These are phyloP conservation scores for Penicillium sp. DNA, from an alignment of 2,329 filamentous ascomycete genomes.

Conservation along the genomic window DNA sequence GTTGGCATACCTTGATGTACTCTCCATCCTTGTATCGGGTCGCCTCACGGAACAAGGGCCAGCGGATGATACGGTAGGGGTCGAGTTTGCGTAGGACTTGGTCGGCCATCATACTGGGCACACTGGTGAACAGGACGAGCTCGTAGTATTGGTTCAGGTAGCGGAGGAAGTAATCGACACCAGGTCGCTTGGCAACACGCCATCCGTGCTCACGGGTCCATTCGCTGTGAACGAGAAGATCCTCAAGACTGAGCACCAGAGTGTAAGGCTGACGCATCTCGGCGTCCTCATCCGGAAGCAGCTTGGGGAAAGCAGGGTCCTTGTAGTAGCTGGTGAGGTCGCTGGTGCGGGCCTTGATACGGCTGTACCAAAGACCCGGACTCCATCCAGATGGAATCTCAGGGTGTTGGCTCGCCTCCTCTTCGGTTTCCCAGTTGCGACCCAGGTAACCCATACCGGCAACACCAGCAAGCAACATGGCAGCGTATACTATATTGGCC, in stretches of 20 bases:
- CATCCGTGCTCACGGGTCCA: slow-evolving; percentile 94
- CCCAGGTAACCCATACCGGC: slow-evolving; percentile 72
- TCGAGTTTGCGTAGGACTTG: slow-evolving; percentile 90
- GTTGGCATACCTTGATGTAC: slow-evolving; percentile 77
- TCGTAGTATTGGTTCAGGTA: slow-evolving; percentile 99
- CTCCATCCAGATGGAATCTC: slow-evolving; percentile 80
- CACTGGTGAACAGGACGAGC: slow-evolving; percentile 89
- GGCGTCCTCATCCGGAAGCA: slow-evolving; percentile 72
- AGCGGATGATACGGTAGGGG: slow-evolving; percentile 91
- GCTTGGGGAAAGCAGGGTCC: slow-evolving; percentile 89
- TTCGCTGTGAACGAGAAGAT: slow-evolving; percentile 90
- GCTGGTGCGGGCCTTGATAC: slow-evolving; percentile 70
- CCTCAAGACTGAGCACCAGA: slow-evolving; percentile 86
- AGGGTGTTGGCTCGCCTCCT: slow-evolving; percentile 67
- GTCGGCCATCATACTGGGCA: slow-evolving; percentile 80
- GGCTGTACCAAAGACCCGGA: slow-evolving; percentile 72
- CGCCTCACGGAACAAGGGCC: slow-evolving; percentile 93
- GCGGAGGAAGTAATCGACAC: slow-evolving; percentile 93
- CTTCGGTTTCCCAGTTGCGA: slow-evolving; percentile 77
- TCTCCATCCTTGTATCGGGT: slow-evolving; percentile 95
- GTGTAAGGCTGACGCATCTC: slow-evolving; percentile 85
- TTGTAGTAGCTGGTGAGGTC: slow-evolving; percentile 89
- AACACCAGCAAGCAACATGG: slow-evolving; percentile 57
- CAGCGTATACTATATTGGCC: slow-evolving; percentile 71
- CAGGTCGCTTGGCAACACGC: slow-evolving; percentile 91